These are phyloP conservation scores for Beta vulgaris DNA, from an alignment of 148 eudicot genomes.

Conservation along the genomic window DNA sequence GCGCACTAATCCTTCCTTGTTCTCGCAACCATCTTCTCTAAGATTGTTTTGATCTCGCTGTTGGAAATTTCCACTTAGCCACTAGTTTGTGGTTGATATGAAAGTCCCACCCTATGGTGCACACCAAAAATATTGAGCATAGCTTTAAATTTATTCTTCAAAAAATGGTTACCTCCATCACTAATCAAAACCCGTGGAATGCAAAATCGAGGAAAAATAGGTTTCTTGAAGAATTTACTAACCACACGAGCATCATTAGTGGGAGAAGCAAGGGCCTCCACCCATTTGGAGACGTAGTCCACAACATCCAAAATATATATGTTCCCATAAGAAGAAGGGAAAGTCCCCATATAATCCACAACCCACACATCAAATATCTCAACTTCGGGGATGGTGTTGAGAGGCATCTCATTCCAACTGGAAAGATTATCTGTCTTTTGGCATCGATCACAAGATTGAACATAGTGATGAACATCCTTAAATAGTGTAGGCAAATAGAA, in stretches of 20 bases:
- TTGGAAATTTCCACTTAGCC: no score
- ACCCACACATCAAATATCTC: slow-evolving; percentile 1
- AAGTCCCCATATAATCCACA: neutral
- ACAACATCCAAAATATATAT: neutral
- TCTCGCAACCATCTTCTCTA: no score
- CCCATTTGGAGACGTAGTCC: neutral
- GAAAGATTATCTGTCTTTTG: neutral
- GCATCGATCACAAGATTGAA: no score
- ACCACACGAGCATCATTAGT: neutral
- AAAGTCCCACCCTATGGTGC: neutral
- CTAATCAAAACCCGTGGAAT: no score
- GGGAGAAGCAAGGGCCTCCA: neutral
- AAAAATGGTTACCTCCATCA: neutral
- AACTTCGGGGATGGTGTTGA: neutral
- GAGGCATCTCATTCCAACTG: neutral
- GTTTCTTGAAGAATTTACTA: neutral
- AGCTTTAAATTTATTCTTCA: neutral
- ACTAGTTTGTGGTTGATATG: no score
- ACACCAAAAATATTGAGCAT: neutral
- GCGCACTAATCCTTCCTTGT: no score
- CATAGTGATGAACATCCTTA: no score
- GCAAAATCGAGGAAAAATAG: neutral
- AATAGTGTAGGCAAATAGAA: neutral
- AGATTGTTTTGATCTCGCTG: no score
- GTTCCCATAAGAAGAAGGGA: neutral